Evolutionary conservation across 768 basidiomycete species (phyloP).

Genomic region (Rhizopogon vesiculosus): DNA sequence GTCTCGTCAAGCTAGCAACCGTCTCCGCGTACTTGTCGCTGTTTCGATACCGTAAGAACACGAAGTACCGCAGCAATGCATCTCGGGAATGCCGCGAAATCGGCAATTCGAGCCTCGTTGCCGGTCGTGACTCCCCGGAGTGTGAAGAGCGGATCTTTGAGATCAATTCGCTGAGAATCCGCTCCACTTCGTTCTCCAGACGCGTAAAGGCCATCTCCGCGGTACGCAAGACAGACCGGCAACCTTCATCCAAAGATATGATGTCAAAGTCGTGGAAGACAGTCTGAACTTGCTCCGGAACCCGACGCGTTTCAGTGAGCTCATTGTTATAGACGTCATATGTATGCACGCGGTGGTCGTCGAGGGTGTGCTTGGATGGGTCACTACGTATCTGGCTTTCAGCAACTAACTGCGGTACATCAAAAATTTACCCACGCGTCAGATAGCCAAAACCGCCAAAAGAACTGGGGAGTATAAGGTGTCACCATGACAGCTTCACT

Average conservation of each 20-base stretch:
- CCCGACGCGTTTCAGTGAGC: slow-evolving; percentile 39
- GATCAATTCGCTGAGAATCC: slow-evolving; percentile 30
- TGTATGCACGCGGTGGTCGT: slow-evolving; percentile 40
- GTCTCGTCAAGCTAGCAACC: slow-evolving; percentile 23
- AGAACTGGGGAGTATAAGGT: slow-evolving; percentile 40
- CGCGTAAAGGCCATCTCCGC: slow-evolving; percentile 39
- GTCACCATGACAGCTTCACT: slow-evolving; percentile 16
- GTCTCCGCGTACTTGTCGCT: slow-evolving; percentile 40
- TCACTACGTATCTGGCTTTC: slow-evolving; percentile 11
- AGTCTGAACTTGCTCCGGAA: slow-evolving; percentile 27
- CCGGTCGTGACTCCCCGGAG: not conserved
- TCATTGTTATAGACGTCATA: slow-evolving; percentile 51
- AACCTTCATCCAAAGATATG: slow-evolving; percentile 30
- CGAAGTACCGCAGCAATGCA: slow-evolving; percentile 44
- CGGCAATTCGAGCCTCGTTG: slow-evolving; percentile 14
- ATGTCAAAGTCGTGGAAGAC: slow-evolving; percentile 40
- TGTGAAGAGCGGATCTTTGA: slow-evolving; percentile 27
- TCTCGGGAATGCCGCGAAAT: slow-evolving; percentile 26
- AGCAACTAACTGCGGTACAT: not conserved
- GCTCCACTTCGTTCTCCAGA: slow-evolving; percentile 40
- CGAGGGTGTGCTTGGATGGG: slow-evolving; percentile 24
- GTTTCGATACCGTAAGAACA: slow-evolving; percentile 57
- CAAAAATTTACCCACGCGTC: slow-evolving; percentile 29
- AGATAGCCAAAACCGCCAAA: slow-evolving; percentile 49
- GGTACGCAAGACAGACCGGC: slow-evolving; percentile 30